phyloP scores from a whole-genome alignment of 2,329 filamentous ascomycete genomes.

The Aspergillus bombycis region DNA sequence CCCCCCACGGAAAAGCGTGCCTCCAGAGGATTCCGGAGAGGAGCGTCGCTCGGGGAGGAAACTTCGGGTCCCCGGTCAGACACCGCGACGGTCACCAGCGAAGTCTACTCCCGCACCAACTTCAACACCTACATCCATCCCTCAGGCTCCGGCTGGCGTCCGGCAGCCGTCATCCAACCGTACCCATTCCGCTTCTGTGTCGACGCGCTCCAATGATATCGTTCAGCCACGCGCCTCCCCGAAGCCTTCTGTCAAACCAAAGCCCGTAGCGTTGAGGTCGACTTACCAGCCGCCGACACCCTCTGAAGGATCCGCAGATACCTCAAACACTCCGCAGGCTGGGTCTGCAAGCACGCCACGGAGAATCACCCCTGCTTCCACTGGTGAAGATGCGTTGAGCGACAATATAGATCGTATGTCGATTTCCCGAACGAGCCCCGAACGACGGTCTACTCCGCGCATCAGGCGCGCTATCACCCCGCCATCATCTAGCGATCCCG shows the following conservation, averaged over 20 bases:
- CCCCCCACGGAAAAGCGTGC: slow-evolving; percentile 12
- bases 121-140: slow-evolving; percentile 10
- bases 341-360: slow-evolving; percentile 25
- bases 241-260: slow-evolving; percentile 41
- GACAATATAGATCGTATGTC: slow-evolving; percentile 29
- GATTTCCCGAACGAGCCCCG: slow-evolving; percentile 24
- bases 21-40: slow-evolving; percentile 11
- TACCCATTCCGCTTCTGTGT: slow-evolving; percentile 15
- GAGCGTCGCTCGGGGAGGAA: slow-evolving; percentile 16
- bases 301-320: slow-evolving; percentile 17
- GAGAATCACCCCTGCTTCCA: slow-evolving; percentile 9
- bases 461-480: slow-evolving; percentile 48
- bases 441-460: slow-evolving; percentile 34
- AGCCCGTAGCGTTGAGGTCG: slow-evolving; percentile 38
- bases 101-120: slow-evolving; percentile 16
- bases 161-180: slow-evolving; percentile 12
- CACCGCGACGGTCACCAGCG: slow-evolving; percentile 13
- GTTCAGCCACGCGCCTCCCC: slow-evolving; percentile 24
- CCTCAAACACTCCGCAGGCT: slow-evolving; percentile 20
- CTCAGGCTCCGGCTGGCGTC: slow-evolving; percentile 8
- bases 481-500: slow-evolving; percentile 43
- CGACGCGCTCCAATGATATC: slow-evolving; percentile 27
- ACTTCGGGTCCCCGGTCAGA: slow-evolving; percentile 9
- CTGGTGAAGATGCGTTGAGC: slow-evolving; percentile 34
- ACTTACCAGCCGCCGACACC: slow-evolving; percentile 25